These are phyloP conservation scores for Populus hybrid DNA, from an alignment of 441 rosid species.

Conservation along the genomic window DNA sequence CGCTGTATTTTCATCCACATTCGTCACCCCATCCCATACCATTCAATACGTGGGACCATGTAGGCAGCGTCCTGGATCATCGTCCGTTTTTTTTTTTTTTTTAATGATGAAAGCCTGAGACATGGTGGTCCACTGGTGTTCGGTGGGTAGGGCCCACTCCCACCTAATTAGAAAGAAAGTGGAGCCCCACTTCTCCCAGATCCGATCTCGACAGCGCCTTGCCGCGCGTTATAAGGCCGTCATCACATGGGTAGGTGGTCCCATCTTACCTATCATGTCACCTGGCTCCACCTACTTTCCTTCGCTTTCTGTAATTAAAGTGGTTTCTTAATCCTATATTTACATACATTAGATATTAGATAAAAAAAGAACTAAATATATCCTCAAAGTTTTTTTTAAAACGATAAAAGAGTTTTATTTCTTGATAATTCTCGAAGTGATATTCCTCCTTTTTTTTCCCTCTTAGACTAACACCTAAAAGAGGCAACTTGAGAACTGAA, in stretches of 20 bases:
- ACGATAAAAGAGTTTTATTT: no score
- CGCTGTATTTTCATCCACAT: neutral
- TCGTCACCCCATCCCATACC: neutral
- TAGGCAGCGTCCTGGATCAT: neutral
- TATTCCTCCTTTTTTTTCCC: no score
- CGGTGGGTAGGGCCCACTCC: constrained; percentile 19
- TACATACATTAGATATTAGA: no score
- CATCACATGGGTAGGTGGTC: neutral
- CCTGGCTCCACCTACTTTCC: no score
- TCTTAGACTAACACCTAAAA: no score
- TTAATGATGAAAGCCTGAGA: neutral
- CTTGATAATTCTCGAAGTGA: no score
- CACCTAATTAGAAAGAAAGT: neutral
- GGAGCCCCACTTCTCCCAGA: constrained; percentile 8
- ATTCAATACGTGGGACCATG: neutral
- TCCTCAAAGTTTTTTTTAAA: no score
- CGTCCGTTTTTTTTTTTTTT: neutral
- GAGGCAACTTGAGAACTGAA: neutral
- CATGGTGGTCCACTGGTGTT: neutral
- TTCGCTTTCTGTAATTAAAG: neutral
- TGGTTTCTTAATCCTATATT: no score
- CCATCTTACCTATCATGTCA: neutral
- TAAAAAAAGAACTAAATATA: no score
- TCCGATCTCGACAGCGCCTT: constrained; percentile 15
- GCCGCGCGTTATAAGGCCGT: neutral